These are phyloP conservation scores for Nepenthes gracilis DNA, from an alignment of 148 eudicot genomes.

Conservation along the genomic window DNA sequence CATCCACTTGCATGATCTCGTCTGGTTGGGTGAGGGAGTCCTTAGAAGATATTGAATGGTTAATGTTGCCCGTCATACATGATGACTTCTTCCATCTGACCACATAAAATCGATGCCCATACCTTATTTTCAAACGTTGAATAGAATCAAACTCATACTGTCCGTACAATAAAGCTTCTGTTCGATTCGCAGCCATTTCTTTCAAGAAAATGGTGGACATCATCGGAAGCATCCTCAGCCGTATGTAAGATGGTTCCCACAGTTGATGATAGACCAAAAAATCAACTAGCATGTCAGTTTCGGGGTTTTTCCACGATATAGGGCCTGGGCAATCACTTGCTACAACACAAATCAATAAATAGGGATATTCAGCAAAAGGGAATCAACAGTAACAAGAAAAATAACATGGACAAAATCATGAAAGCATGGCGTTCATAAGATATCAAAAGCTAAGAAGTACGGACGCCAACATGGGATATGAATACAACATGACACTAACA, in stretches of 20 bases:
- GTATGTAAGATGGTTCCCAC: slow-evolving; percentile 80
- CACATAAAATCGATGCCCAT: slow-evolving; percentile 51
- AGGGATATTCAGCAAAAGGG: background rate
- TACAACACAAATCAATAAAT: slow-evolving; percentile 12
- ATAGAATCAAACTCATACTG: slow-evolving; percentile 70
- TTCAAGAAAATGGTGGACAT: slow-evolving; percentile 71
- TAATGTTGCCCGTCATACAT: slow-evolving; percentile 10
- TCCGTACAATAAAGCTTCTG: slow-evolving; percentile 37
- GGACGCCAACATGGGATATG: too few species aligned
- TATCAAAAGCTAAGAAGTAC: too few species aligned
- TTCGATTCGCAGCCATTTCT: slow-evolving; percentile 44
- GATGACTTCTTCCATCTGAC: slow-evolving; percentile 70
- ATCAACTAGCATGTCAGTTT: slow-evolving; percentile 63
- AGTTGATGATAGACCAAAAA: slow-evolving; percentile 48
- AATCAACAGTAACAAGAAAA: background rate
- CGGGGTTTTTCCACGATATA: slow-evolving; percentile 60
- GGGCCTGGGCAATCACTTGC: slow-evolving; percentile 31
- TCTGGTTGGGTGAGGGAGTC: slow-evolving; percentile 20
- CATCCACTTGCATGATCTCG: slow-evolving; percentile 20
- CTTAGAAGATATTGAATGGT: slow-evolving; percentile 16
- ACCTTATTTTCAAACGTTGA: slow-evolving; percentile 64
- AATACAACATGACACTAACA: too few species aligned
- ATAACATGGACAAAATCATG: background rate
- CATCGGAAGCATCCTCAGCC: slow-evolving; percentile 70
- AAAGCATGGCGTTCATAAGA: background rate